Percentiles rank a stretch among this genome's conserved stretches.
Evolutionary conservation across 805 yeast species (phyloP).

Genomic region (Candida oleophila): DNA sequence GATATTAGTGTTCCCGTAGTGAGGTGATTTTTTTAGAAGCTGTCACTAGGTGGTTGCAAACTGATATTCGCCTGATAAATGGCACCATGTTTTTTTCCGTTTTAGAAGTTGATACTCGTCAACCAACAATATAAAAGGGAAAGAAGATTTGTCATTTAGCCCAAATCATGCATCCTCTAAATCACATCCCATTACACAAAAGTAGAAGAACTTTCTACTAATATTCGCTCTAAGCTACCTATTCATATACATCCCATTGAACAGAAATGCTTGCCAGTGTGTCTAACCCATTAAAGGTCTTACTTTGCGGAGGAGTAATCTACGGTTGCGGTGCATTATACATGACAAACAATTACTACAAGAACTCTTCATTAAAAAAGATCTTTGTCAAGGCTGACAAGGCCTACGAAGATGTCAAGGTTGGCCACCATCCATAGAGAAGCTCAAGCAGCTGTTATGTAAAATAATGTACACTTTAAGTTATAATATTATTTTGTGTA

Average conservation of each 20-base stretch:
- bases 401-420: slow-evolving; percentile 23
- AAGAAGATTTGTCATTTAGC: not conserved
- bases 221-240: not conserved
- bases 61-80: not conserved
- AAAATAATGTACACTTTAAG: too few relatives aligned
- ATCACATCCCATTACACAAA: not conserved
- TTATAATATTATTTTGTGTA: too few relatives aligned
- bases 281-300: slow-evolving; percentile 22
- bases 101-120: not conserved
- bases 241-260: not conserved
- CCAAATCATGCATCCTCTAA: too few relatives aligned
- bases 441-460: not conserved
- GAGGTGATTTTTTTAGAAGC: too few relatives aligned
- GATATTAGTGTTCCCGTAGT: not conserved
- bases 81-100: not conserved
- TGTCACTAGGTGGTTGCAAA: too few relatives aligned
- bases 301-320: slow-evolving; percentile 29
- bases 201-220: not conserved
- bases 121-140: not conserved
- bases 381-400: slow-evolving; percentile 30
- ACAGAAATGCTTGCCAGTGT: not conserved
- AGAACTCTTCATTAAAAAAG: slow-evolving; percentile 25
- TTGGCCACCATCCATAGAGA: slow-evolving; percentile 19
- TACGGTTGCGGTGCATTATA: slow-evolving; percentile 32
- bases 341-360: slow-evolving; percentile 33